A percentile compares a stretch with the other conserved stretches of the same genome.
Conservation (phyloP, 179 eudicot species). For the Silene noctiflora region DNA sequence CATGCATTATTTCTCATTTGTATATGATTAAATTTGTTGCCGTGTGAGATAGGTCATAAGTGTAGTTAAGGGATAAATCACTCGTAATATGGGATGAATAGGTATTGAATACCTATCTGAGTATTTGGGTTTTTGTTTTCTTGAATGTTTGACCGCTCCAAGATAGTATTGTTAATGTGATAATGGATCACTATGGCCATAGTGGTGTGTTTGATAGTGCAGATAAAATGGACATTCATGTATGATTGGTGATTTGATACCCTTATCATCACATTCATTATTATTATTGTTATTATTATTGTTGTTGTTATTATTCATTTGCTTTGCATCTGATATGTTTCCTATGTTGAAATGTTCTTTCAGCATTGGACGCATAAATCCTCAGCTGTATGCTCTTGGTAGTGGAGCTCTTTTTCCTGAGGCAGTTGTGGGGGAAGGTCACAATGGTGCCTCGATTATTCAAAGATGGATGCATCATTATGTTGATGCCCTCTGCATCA, state of each 20-base stretch:
- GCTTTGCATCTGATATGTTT: conserved; percentile 16
- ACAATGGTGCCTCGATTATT: conserved; percentile 30
- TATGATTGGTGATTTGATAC: neutral
- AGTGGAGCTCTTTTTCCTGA: conserved; percentile 53
- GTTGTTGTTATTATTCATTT: no score
- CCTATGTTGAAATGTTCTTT: conserved; percentile 25
- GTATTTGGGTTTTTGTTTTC: neutral
- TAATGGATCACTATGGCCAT: neutral
- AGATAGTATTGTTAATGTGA: neutral
- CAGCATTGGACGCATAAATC: conserved; percentile 94
- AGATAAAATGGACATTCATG: neutral
- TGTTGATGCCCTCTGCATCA: conserved; percentile 71
- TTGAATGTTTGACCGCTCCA: neutral
- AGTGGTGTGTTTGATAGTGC: neutral
- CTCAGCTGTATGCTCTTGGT: conserved; percentile 73
- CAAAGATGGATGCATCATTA: conserved; percentile 75
- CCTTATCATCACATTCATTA: neutral
- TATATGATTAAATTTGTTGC: conserved; percentile 1
- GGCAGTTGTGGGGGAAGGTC: conserved; percentile 21
- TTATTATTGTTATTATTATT: neutral
- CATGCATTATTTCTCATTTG: neutral
- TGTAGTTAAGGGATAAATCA: neutral
- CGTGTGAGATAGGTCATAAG: neutral
- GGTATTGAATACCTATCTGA: neutral
- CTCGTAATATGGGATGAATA: neutral